Base-by-base conservation (phyloP, 2,329 filamentous ascomycete species). In the Sporothrix mexicana region DNA sequence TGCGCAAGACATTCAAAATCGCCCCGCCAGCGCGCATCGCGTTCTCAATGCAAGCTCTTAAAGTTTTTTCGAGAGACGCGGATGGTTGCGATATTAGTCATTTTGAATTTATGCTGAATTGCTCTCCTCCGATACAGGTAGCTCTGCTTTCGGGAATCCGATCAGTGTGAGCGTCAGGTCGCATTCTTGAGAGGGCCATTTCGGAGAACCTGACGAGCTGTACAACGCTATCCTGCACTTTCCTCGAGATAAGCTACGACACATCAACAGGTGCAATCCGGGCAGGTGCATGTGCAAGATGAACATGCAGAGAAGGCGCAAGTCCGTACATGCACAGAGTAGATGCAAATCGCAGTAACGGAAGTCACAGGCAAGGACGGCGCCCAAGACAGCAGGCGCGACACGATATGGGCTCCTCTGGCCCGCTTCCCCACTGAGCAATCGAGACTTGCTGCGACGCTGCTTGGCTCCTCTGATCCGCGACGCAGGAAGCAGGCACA, bases 371-470 rank as follows among this genome's bases (percentile, higher is more conserved):
- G 55, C 20, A 36, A 57, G 15, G 57, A 64, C 36, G 45, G n/a
- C 62, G 64, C 53, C 25, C 53, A 49, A 67, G 15, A 23, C 17
- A 43, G 25, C 12, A 53, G 43, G 43, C 43, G 45, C 51, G n/a
- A 17, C 30, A 36, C 36, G 25, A 17, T 20, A 12, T 10, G 6
- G 30, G 67, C 67, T 69, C 64, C 71, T 72, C 66, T 72, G 43
- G 71, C 71, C 70, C 71, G 71, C 55, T 69, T 62, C 71, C 55
- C 71, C 71, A 72, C 71, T 62, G 53, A 51, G 71, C 49, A 62
- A 69, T 72, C 9, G 41, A 67, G 53, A 36, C 49, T 15, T 43
- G 67, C 30, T 55, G 67, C 49, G 51, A 49, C 25, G 61, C 70
- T 43, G 61, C 51, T n/a, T 43, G 36, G 70, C 70, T 72, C 70